Evolutionary conservation across 192 early-diverging fungal species (phyloP), one percentile per base, ranked within the genome.

Genomic region (Neocallimastix lanati): DNA sequence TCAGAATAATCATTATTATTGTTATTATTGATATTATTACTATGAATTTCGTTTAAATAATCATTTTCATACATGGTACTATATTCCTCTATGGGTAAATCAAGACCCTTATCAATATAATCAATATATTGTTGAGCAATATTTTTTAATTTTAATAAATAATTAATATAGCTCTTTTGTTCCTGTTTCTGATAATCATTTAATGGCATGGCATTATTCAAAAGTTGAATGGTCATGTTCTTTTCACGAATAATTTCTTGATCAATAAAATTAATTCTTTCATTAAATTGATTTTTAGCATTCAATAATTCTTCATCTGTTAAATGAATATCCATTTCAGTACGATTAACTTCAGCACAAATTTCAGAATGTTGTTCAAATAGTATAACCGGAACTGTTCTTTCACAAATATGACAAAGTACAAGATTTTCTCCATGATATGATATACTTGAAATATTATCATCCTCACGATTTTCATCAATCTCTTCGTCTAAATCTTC

Each of bases 391-490:
- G 93, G 91, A 76, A 93, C 86, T 50, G 83, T 86, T 50, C 90
- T 84, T 79, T 95, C 94, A 78, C 94, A 95, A 29, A 95, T 90
- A 76, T 91, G 88, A 81, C 94, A 95, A 6, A 94, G 85, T 1
- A 90, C 90, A 12, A 88, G 86, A 67, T 67, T 67, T 67, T 67
- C 50, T 11, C 50, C 50, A 67, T 67, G 50, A 67, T 67, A 67
- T 9, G 50, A 67, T 25, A 67, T 11, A 67, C 16, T 67, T 21
- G 16, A n/a, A 6, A 67, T n/a, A 67, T 67, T 67, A n/a, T 67
- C 50, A 4, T 67, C 25, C 0, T 67, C 77, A 84, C 82, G 3
- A 87, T 78, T 28, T n/a, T n/a, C n/a, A n/a, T n/a, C n/a, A n/a
- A n/a, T n/a, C n/a, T n/a, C n/a, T n/a, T n/a, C n/a, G n/a, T n/a